Base-by-base conservation (phyloP, 164 flowering plant species). In the Macadamia integrifolia region DNA sequence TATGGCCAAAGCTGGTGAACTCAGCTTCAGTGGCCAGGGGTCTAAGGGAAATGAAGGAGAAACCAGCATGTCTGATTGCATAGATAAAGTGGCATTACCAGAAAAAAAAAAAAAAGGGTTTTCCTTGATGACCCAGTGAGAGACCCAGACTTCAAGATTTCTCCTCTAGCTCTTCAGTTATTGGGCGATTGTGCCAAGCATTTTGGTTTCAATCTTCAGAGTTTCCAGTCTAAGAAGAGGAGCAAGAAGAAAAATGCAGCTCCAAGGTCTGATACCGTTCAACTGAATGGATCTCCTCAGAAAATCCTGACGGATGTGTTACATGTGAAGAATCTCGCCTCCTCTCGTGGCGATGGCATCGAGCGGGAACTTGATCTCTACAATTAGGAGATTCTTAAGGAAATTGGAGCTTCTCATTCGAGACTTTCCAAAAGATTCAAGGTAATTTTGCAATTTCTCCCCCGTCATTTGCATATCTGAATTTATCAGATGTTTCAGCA, bases 1-100 rank as follows among this genome's bases (percentile, higher is more conserved):
- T 63, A 69, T 95, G 69, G 72, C 75, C 11, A 74, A 82, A 69
- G 89, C 84, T 18, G 75, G 89, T 74, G 85, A 82, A 49, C 80
- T 88, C 46, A 80, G 69, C 72, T 84, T 87, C 64, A 81, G 69
- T 73, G 58, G 85, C 49, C 74, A 83, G 67, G 86, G 87, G 6
- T 80, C 76, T 55, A 87, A 83, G 72, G 79, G 74, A 57, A 64
- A 56, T 70, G 90, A 80, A 71, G 80, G 76, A 58, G 97, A 88
- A 79, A 75, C 67, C 29, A 81, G 55, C 72, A 80, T 73, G 72
- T 81, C 90, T 68, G 96, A 87, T 77, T 92, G 93, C 75, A 82
- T 90, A 65, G 99, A 90, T 80, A 92, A 94, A 74, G 87, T 89
- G 72, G 92, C 88, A 28, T 81, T 88, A 66, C 87, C 86, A 1